phyloP scores from a whole-genome alignment of 2,329 filamentous ascomycete genomes.

The Ophiocordyceps robertsii region DNA sequence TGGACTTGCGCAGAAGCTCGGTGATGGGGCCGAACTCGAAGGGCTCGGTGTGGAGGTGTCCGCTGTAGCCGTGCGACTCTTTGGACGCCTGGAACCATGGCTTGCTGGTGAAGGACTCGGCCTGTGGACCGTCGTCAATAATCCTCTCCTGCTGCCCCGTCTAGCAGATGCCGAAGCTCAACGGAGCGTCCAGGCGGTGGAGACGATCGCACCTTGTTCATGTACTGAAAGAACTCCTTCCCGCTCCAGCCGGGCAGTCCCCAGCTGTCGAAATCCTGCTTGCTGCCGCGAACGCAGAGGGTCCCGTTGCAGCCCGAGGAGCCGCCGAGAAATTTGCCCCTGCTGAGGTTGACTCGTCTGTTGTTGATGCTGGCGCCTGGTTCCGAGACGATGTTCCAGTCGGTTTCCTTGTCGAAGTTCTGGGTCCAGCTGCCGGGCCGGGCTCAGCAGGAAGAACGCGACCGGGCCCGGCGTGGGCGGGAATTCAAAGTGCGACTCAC shows the following conservation, averaged over 20 bases:
- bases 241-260: constrained; percentile 39
- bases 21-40: constrained; percentile 47
- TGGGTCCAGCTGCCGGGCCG: constrained; percentile 21
- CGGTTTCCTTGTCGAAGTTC: constrained; percentile 32
- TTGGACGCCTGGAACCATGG: constrained; percentile 38
- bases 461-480: too few relatives aligned
- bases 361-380: constrained; percentile 23
- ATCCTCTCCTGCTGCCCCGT: too few relatives aligned
- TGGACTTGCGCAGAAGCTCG: constrained; percentile 37
- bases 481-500: constrained; percentile 7
- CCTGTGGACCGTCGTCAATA: constrained; percentile 12
- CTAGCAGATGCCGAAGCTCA: too few relatives aligned
- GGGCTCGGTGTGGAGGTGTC: constrained; percentile 40
- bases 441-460: neutral
- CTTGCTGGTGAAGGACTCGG: constrained; percentile 44
- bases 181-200: neutral
- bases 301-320: constrained; percentile 36
- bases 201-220: constrained; percentile 32
- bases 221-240: constrained; percentile 41
- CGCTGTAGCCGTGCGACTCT: constrained; percentile 33
- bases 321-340: constrained; percentile 35
- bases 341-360: constrained; percentile 31
- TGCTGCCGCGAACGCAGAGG: constrained; percentile 31
- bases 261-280: constrained; percentile 42
- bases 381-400: constrained; percentile 35